Base-by-base conservation (phyloP, 768 basidiomycete species). In the Macrocybe gigantea region DNA sequence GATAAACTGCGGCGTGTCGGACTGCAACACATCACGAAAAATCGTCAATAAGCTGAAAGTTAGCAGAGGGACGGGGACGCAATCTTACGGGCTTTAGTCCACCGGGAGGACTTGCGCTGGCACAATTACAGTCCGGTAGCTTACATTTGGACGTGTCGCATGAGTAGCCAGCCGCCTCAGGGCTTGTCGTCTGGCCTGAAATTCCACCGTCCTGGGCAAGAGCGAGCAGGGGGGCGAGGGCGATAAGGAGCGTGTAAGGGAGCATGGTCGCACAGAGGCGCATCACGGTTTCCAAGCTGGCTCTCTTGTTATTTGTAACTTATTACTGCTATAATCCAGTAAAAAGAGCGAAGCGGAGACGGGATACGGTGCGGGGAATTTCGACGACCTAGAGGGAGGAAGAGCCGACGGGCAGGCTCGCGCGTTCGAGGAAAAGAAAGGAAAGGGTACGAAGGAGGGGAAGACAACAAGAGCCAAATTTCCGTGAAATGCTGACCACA, bases 101-200 rank as follows among this genome's bases (percentile, higher is more conserved):
- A 47, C 86, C 87, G 9, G 87, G 88, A 3, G 85, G 83, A 51
- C 66, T 77, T 1, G 82, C 77, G 55, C 83, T 86, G 4, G 88
- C 87, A 55, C 85, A 88, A 57, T 80, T 73, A 60, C 88, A 91
- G 44, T 70, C 65, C 0, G 88, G 88, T 5, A 88, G 71, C 65
- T 79, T 68, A 67, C 88, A 91, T 50, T 71, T 66, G 8, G 63
- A 63, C 0, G 83, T 32, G 55, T 88, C 83, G 60, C 88, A 90
- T 6, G 78, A 79, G 63, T 91, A 89, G 7, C 79, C 81, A 1
- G 83, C 79, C 31, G 84, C 79, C 5, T 59, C 61, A 7, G 73
- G 35, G 45, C 77, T 79, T 31, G 69, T 70, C 6, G 76, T 76
- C 5, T 82, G 74, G 4, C 80, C 81, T 38, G 58, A 55, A n/a